Evolutionary conservation across 805 yeast species (phyloP), one percentile per base, ranked within the genome.

Genomic region (Pichia eremophila): DNA sequence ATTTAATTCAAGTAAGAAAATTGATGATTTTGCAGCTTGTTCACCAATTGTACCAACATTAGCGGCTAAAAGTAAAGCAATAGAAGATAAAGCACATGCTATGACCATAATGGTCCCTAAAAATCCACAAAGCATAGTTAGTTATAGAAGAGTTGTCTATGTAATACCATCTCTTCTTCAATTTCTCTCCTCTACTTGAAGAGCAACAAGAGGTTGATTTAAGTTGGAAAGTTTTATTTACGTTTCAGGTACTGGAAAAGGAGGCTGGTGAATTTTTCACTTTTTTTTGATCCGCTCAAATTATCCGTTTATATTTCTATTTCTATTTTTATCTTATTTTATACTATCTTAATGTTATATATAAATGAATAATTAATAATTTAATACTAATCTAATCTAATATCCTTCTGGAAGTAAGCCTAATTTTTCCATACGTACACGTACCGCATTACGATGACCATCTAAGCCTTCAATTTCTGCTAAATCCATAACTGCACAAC

Each of bases 381-480:
- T 14, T 19, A 22, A 22, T 22, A n/a, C n/a, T n/a, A 5, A 22
- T 22, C 25, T 22, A 22, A 22, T 34, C n/a, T 38, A 43, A 42
- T 51, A 59, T 9, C 62, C 54, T 31, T 48, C 51, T 19, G 57
- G 57, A 6, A 54, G 46, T 37, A 59, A 71, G 5, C 89, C 89
- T 40, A 86, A 69, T 62, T 85, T 83, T 55, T 82, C 86, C 86
- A 93, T 81, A 72, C 99, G 81, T 39, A 93, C 83, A 67, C 89
- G 89, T 44, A 93, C 96, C 8, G 99, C 98, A 61, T 89, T 87
- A 67, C 97, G 81, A 73, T 93, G 99, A 11, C 90, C 99, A 65
- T 91, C 97, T 51, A 93, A 75, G 3, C 99, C 99, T 70, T 93
- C 99, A 38, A 90, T 93, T 45, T 81, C 90, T 25, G 99, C 99